Evolutionary conservation across 192 early-diverging fungal genomes (phyloP).

Genomic region (Coemansia sp.): DNA sequence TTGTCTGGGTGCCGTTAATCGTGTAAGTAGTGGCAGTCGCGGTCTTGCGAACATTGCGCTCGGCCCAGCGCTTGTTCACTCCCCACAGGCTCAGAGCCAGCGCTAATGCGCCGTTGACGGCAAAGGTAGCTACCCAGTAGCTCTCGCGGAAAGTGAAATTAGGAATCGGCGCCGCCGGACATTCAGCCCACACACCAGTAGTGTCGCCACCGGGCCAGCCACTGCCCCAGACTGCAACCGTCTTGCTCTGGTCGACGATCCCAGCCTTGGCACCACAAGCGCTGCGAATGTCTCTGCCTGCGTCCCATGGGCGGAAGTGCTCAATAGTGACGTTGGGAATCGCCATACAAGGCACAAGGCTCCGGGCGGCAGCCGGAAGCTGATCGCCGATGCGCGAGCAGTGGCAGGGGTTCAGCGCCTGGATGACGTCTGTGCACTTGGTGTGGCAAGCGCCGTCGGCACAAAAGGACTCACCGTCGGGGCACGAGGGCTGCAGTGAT

Average conservation of each 20-base stretch:
- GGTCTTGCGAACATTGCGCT: slow-evolving; percentile 19
- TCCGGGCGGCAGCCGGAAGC: slow-evolving; percentile 22
- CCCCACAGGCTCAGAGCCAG: slow-evolving; percentile 52
- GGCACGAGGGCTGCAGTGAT: slow-evolving; percentile 30
- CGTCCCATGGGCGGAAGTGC: slow-evolving; percentile 32
- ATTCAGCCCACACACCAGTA: slow-evolving; percentile 55
- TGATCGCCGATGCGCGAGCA: slow-evolving; percentile 26
- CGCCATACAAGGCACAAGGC: slow-evolving; percentile 39
- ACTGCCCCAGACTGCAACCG: slow-evolving; percentile 12
- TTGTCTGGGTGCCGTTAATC: background rate
- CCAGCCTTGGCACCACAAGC: slow-evolving; percentile 17
- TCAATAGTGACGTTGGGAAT: slow-evolving; percentile 51
- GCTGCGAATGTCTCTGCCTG: slow-evolving; percentile 25
- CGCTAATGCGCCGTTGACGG: slow-evolving; percentile 34
- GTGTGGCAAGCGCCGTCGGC: slow-evolving; percentile 59
- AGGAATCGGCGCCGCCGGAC: slow-evolving; percentile 34
- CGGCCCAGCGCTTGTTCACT: slow-evolving; percentile 41
- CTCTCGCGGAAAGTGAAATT: slow-evolving; percentile 44
- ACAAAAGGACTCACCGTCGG: slow-evolving; percentile 51
- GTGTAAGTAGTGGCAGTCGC: slow-evolving; percentile 14
- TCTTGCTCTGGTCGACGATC: slow-evolving; percentile 32
- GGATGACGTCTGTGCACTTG: slow-evolving; percentile 36
- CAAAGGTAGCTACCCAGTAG: slow-evolving; percentile 52
- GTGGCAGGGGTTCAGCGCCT: slow-evolving; percentile 48
- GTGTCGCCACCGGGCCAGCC: slow-evolving; percentile 20